These are phyloP conservation scores for Rosa rugosa DNA, from an alignment of 306 rosid genomes.

Conservation along the genomic window DNA sequence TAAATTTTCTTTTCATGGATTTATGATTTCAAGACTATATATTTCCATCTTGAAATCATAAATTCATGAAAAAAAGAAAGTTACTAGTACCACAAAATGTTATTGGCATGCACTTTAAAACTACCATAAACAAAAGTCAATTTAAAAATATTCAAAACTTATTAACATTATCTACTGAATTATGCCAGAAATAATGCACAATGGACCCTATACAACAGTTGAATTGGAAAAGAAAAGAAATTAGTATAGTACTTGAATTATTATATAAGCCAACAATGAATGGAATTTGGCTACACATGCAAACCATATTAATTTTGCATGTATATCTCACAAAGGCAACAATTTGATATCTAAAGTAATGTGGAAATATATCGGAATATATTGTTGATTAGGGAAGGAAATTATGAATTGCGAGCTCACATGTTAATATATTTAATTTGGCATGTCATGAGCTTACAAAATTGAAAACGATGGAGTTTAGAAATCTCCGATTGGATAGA, in stretches of 20 bases:
- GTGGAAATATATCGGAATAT: too few relatives aligned
- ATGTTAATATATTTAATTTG: too few relatives aligned
- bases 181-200: conserved; percentile 46
- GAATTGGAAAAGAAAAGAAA: conserved; percentile 11
- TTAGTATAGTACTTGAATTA: conserved; percentile 15
- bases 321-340: not conserved
- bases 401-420: too few relatives aligned
- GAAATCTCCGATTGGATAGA: too few relatives aligned
- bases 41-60: conserved; percentile 27
- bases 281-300: not conserved
- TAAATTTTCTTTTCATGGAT: too few relatives aligned
- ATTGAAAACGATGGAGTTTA: too few relatives aligned
- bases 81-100: conserved; percentile 4
- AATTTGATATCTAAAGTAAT: too few relatives aligned
- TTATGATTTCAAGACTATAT: too few relatives aligned
- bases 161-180: conserved; percentile 45
- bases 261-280: not conserved
- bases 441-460: too few relatives aligned
- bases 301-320: not conserved
- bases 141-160: conserved; percentile 31
- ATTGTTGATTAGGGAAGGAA: too few relatives aligned
- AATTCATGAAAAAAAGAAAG: not conserved
- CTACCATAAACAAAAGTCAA: conserved; percentile 40
- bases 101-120: conserved; percentile 33
- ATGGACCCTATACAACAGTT: conserved; percentile 43